Base-by-base conservation (phyloP, 2,329 filamentous ascomycete genomes). In the Diplodia scrobiculata region DNA sequence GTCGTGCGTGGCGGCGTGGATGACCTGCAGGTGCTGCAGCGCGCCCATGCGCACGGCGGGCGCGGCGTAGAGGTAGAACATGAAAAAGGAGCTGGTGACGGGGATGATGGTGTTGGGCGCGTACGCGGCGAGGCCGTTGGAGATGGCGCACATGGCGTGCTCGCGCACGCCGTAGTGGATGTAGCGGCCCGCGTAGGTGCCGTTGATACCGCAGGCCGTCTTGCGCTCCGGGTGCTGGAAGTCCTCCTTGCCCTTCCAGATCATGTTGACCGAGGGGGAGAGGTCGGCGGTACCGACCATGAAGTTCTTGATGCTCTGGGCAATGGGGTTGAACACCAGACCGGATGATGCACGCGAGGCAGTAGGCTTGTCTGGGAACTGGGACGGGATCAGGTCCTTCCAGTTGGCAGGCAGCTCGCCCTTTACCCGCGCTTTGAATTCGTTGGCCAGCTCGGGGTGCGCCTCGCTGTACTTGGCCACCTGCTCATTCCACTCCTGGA, bases 251-350 rank as follows among this genome's bases (percentile, higher is more conserved):
- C 76, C 80, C 9, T 78, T 76, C 82, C 83, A 86, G 34, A 80
- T 81, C 83, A 87, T 85, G 70, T 73, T 74, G 41, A 73, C 69
- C 2, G 70, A 70, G 83, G 89, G 81, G 84, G 73, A 89, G 77
- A 70, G 77, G 77, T 87, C 89, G 48, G 68, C 62, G 6, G 67
- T 71, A 83, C 91, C 80, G 85, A 96, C 92, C 80, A 95, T 89
- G 89, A 98, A 98, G 73, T 84, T 83, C 86, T 97, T 97, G 72
- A 97, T 80, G 80, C 97, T 92, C 75, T 97, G 89, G 67, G 84
- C 83, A 3, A 86, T 73, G 0, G 84, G 83, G 68, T 86, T 86
- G 69, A 80, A 81, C 0, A 83, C 79, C 3, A 84, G 70, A 0
- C 83, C 83, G 5, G 81, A 79, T 0, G 82, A 83, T 68, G 83